phyloP scores from a whole-genome alignment of 495 filamentous ascomycete species.

The Hypoxylon fuscum region DNA sequence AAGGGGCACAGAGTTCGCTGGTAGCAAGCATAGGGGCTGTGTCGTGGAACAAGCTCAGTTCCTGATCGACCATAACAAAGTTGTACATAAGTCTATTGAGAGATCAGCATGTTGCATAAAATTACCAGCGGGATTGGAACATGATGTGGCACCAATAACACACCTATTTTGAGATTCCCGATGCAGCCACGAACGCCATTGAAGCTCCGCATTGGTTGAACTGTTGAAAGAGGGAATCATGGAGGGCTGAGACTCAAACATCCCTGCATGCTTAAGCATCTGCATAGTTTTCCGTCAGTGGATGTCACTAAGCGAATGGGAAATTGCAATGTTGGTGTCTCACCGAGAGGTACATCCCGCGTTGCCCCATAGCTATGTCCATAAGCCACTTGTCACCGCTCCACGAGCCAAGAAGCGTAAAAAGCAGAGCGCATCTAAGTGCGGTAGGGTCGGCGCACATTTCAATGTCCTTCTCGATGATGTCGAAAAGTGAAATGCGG shows the following conservation, averaged over 20 bases:
- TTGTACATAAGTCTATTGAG: slow-evolving; percentile 66
- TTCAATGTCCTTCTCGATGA: slow-evolving; percentile 71
- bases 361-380: slow-evolving; percentile 75
- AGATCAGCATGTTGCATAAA: slow-evolving; percentile 22
- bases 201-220: slow-evolving; percentile 53
- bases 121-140: slow-evolving; percentile 26
- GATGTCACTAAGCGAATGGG: not conserved
- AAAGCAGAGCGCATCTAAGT: slow-evolving; percentile 67
- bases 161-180: slow-evolving; percentile 67
- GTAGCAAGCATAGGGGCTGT: slow-evolving; percentile 64
- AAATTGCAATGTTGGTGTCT: slow-evolving; percentile 32
- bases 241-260: slow-evolving; percentile 54
- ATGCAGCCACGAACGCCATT: slow-evolving; percentile 66
- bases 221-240: slow-evolving; percentile 45
- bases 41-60: slow-evolving; percentile 71
- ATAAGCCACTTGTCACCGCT: slow-evolving; percentile 76
- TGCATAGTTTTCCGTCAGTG: slow-evolving; percentile 34
- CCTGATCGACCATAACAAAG: slow-evolving; percentile 73
- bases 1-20: slow-evolving; percentile 64
- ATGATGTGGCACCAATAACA: slow-evolving; percentile 36
- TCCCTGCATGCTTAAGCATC: slow-evolving; percentile 66
- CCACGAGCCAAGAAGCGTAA: slow-evolving; percentile 69
- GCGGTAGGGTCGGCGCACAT: slow-evolving; percentile 66
- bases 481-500: slow-evolving; percentile 70
- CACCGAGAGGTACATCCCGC: slow-evolving; percentile 72